phyloP scores from a whole-genome alignment of 202 grass and related monocot genomes.

The Dendrocalamus latiflorus region DNA sequence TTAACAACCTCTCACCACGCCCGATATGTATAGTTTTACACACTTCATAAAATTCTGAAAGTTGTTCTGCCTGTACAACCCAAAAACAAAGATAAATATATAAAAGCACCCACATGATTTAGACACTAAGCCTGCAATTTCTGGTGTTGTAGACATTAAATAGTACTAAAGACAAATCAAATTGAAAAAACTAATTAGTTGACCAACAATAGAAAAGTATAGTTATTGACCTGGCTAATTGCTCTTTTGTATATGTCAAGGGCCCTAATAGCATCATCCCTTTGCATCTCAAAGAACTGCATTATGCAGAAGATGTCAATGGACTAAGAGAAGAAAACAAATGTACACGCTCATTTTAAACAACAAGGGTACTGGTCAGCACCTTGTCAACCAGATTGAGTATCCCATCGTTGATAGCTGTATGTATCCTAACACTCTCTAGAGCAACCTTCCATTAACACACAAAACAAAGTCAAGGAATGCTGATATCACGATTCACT shows the following conservation, averaged over 20 bases:
- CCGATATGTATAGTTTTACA: slow-evolving; percentile 80
- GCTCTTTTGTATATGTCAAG: slow-evolving; percentile 87
- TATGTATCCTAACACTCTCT: slow-evolving; percentile 84
- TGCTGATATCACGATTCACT: not conserved
- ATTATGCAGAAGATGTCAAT: slow-evolving; percentile 17
- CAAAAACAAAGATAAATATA: not conserved
- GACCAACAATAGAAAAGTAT: not conserved
- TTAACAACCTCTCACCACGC: slow-evolving; percentile 61
- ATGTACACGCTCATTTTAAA: not conserved
- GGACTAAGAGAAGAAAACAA: not conserved
- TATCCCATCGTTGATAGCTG: slow-evolving; percentile 81
- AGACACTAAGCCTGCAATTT: not conserved
- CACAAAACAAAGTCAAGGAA: slow-evolving; percentile 39
- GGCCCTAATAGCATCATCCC: slow-evolving; percentile 76
- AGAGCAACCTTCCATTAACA: slow-evolving; percentile 63
- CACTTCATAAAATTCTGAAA: slow-evolving; percentile 78
- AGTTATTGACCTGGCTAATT: slow-evolving; percentile 57
- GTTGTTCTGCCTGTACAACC: slow-evolving; percentile 52
- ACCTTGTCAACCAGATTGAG: slow-evolving; percentile 98
- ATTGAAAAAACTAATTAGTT: not conserved
- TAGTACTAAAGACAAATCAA: not conserved
- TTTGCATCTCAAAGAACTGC: slow-evolving; percentile 97
- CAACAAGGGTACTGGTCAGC: not conserved
- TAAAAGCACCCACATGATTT: not conserved
- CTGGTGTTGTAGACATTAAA: not conserved